Percentiles rank a stretch among this genome's conserved stretches.
These are phyloP conservation scores for Pythium biforme DNA, from an alignment of 352 stramenopile species.

Conservation along the genomic window DNA sequence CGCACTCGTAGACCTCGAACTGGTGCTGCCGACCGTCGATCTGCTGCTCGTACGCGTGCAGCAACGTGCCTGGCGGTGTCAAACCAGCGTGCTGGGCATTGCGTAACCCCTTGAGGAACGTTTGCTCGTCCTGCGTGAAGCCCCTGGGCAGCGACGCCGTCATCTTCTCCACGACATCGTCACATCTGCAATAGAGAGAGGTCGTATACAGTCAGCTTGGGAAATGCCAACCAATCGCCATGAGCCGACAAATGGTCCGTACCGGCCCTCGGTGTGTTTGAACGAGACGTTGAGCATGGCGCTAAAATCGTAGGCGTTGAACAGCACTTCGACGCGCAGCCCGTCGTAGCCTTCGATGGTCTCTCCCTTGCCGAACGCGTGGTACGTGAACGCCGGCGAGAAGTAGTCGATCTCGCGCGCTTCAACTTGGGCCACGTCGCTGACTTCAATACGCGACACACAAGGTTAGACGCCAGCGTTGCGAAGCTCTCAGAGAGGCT, in stretches of 20 bases:
- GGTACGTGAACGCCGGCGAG: slow-evolving; percentile 75
- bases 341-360: slow-evolving; percentile 61
- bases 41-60: slow-evolving; percentile 39
- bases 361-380: slow-evolving; percentile 77
- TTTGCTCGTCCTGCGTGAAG: slow-evolving; percentile 42
- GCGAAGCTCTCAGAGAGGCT: not conserved
- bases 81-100: slow-evolving; percentile 26
- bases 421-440: slow-evolving; percentile 39
- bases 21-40: slow-evolving; percentile 22
- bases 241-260: too few species aligned
- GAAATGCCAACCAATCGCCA: too few species aligned
- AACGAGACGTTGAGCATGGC: slow-evolving; percentile 54
- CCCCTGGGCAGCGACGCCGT: slow-evolving; percentile 38
- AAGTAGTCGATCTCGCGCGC: slow-evolving; percentile 46
- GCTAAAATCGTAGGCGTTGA: slow-evolving; percentile 67
- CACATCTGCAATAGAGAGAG: slow-evolving; percentile 32
- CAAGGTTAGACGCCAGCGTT: not conserved
- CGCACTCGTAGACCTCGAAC: slow-evolving; percentile 75
- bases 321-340: slow-evolving; percentile 52
- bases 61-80: slow-evolving; percentile 38
- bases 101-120: slow-evolving; percentile 29
- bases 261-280: slow-evolving; percentile 51
- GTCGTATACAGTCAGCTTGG: too few species aligned
- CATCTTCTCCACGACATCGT: slow-evolving; percentile 54
- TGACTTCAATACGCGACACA: slow-evolving; percentile 34